phyloP scores from a whole-genome alignment of 2,329 filamentous ascomycete genomes.

The Zymoseptoria crescenta region DNA sequence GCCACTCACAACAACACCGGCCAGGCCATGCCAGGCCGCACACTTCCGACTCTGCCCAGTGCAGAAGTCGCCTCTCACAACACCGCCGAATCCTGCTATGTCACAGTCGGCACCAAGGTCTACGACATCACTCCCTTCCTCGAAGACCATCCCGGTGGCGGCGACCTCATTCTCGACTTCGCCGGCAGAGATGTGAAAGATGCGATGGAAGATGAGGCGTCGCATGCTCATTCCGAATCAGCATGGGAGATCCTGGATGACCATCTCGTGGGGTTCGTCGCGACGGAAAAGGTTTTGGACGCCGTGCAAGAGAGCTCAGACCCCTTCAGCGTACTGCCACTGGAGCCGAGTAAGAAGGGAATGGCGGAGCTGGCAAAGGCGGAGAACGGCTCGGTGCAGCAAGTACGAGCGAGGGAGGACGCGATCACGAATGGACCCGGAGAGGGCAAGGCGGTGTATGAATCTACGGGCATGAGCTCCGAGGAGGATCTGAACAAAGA shows the following conservation, averaged over 20 bases:
- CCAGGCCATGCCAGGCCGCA: constrained; percentile 69
- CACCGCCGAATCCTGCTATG: constrained; percentile 77
- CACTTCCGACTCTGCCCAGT: constrained; percentile 72
- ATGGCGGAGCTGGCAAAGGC: constrained; percentile 39
- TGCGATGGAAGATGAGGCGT: constrained; percentile 74
- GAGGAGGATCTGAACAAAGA: constrained; percentile 81
- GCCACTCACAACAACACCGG: constrained; percentile 14
- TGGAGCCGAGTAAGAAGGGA: constrained; percentile 44
- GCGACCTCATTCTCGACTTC: constrained; percentile 80
- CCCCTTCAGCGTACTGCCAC: constrained; percentile 45
- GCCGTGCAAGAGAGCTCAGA: constrained; percentile 41
- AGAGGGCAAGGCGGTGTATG: constrained; percentile 41
- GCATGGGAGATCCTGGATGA: constrained; percentile 97
- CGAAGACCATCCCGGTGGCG: constrained; percentile 82
- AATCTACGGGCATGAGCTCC: constrained; percentile 74
- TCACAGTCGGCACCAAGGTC: constrained; percentile 80
- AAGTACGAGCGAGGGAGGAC: constrained; percentile 32
- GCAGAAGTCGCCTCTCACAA: constrained; percentile 78
- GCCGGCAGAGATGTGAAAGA: constrained; percentile 76
- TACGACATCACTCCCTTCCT: constrained; percentile 93
- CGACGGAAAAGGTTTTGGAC: constrained; percentile 50
- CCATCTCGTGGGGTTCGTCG: constrained; percentile 72
- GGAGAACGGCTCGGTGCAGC: constrained; percentile 41
- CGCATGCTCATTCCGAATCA: constrained; percentile 79
- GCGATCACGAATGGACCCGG: constrained; percentile 22